phyloP scores from a whole-genome alignment of 1,139 yeast genomes.

The Barnettozyma hawaiiensis region DNA sequence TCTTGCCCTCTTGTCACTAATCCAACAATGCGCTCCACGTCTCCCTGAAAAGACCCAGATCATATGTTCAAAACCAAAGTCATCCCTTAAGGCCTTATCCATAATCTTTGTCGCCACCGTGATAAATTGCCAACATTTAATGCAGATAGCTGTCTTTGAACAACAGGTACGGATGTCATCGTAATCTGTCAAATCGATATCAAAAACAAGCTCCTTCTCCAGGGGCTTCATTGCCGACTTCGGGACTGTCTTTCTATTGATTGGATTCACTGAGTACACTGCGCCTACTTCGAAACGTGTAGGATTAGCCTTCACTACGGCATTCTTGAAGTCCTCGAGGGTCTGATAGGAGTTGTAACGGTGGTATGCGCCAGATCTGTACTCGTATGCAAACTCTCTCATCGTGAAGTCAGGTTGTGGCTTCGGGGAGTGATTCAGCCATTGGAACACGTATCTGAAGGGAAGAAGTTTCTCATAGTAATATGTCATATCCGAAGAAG shows the following conservation, averaged over 20 bases:
- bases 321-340: conserved; percentile 67
- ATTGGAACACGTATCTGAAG: conserved; percentile 68
- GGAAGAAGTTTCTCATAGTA: conserved; percentile 73
- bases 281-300: conserved; percentile 96
- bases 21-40: conserved; percentile 99
- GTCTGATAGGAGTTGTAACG: conserved; percentile 76
- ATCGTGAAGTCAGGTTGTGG: conserved; percentile 69
- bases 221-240: conserved; percentile 76
- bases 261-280: conserved; percentile 80
- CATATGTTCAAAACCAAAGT: conserved; percentile 82
- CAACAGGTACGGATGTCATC: conserved; percentile 95
- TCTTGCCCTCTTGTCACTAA: conserved; percentile 82
- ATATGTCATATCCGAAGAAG: conserved; percentile 62
- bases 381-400: conserved; percentile 92
- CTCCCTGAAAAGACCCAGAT: conserved; percentile 98
- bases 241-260: conserved; percentile 73
- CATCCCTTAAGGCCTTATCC: conserved; percentile 68
- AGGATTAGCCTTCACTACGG: conserved; percentile 72
- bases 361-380: conserved; percentile 78
- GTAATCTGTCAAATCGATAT: conserved; percentile 96
- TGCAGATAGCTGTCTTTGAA: conserved; percentile 75
- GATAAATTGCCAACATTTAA: conserved; percentile 90
- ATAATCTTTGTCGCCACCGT: conserved; percentile 79
- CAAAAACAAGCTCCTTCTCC: conserved; percentile 85
- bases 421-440: conserved; percentile 84